These are phyloP conservation scores for Salix exigua DNA, from an alignment of 345 rosid species.

Conservation along the genomic window DNA sequence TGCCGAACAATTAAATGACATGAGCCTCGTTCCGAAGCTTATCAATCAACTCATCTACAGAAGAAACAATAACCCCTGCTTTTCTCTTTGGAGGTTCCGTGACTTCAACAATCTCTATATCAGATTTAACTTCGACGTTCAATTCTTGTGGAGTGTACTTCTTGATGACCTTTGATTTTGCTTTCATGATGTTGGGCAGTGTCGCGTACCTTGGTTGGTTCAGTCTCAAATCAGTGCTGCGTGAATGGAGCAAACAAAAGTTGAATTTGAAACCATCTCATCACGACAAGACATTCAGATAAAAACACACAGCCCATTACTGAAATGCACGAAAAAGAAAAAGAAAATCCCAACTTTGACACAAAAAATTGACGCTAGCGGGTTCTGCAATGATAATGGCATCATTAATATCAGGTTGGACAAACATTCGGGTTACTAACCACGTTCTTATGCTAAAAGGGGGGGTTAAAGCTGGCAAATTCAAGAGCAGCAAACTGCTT, in stretches of 20 bases:
- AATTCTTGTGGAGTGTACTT: constrained; percentile 62
- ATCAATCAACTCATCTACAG: constrained; percentile 70
- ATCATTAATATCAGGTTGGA: too few relatives aligned
- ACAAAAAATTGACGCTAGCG: background rate
- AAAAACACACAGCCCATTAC: background rate
- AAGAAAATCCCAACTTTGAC: background rate
- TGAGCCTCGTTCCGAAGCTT: constrained; percentile 75
- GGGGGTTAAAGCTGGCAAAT: background rate
- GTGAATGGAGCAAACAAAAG: background rate
- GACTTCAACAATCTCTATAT: constrained; percentile 64
- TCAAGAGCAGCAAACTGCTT: background rate
- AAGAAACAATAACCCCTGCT: constrained; percentile 62
- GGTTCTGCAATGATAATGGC: background rate
- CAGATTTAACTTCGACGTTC: constrained; percentile 55
- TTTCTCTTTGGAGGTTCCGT: constrained; percentile 77
- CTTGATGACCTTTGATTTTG: constrained; percentile 76
- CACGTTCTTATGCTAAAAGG: too few relatives aligned
- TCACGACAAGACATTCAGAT: background rate
- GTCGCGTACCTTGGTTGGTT: constrained; percentile 96
- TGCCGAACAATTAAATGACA: constrained; percentile 30
- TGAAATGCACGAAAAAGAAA: background rate
- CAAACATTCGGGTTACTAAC: background rate
- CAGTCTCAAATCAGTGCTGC: constrained; percentile 87
- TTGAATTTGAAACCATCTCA: background rate
- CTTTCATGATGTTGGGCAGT: constrained; percentile 94